These are phyloP conservation scores for Chlorella variabilis DNA, from an alignment of 163 green algal species.

Conservation along the genomic window DNA sequence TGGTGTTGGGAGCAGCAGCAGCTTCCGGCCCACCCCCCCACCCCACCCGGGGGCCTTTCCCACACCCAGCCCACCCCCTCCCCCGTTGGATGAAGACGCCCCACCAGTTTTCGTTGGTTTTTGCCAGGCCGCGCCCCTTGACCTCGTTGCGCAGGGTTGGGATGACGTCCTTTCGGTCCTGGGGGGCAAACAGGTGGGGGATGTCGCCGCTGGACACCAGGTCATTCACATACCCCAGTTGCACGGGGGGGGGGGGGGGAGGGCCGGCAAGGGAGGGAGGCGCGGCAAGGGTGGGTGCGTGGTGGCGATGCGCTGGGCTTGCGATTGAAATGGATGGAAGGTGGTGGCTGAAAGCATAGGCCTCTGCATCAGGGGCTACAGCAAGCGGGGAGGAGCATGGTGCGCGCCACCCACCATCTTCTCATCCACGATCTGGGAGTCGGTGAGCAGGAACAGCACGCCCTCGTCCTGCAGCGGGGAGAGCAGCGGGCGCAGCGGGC, in stretches of 20 bases:
- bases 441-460: slow-evolving; percentile 86
- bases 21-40: slow-evolving; percentile 77
- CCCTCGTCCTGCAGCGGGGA: slow-evolving; percentile 64
- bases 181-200: slow-evolving; percentile 70
- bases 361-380: too few relatives aligned
- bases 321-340: too few relatives aligned
- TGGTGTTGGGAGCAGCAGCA: slow-evolving; percentile 91
- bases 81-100: slow-evolving; percentile 94
- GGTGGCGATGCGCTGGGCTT: too few relatives aligned
- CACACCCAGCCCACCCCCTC: slow-evolving; percentile 18
- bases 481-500: too few relatives aligned
- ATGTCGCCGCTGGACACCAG: slow-evolving; percentile 88
- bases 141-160: slow-evolving; percentile 74
- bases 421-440: slow-evolving; percentile 88
- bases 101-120: slow-evolving; percentile 89
- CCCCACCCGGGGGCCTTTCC: neutral
- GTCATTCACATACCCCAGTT: slow-evolving; percentile 95
- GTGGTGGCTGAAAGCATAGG: too few relatives aligned
- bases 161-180: slow-evolving; percentile 60
- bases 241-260: slow-evolving; percentile 63
- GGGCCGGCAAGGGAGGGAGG: neutral
- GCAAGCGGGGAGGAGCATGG: too few relatives aligned
- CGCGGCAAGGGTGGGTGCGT: neutral
- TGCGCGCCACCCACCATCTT: slow-evolving; percentile 62
- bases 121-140: slow-evolving; percentile 82